Evolutionary conservation across 1,284 basidiomycete species (phyloP).

Genomic region (Papiliotrema nemorosa): DNA sequence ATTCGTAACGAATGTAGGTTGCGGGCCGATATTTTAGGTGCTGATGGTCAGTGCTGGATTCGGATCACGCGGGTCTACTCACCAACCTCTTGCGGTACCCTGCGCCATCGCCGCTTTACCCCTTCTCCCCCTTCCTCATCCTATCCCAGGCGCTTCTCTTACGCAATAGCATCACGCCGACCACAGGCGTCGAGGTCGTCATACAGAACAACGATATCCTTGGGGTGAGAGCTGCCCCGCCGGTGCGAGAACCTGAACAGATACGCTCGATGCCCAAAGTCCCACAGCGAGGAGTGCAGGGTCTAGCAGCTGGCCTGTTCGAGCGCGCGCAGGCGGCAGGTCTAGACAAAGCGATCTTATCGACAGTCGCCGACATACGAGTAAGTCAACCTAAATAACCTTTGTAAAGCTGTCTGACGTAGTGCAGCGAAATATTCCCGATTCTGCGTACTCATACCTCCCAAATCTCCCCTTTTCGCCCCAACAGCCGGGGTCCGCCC

Average conservation of each 20-base stretch:
- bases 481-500: constrained; percentile 8
- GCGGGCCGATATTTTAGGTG: not conserved
- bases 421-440: constrained; percentile 72
- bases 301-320: constrained; percentile 45
- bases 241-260: constrained; percentile 5
- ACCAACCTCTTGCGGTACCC: constrained; percentile 82
- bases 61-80: constrained; percentile 78
- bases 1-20: constrained; percentile 75
- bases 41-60: constrained; percentile 62
- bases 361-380: constrained; percentile 44
- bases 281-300: constrained; percentile 26
- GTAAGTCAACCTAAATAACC: constrained; percentile 19
- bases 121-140: constrained; percentile 58
- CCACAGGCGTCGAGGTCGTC: constrained; percentile 68
- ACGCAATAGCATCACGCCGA: constrained; percentile 66
- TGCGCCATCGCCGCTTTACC: constrained; percentile 43
- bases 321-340: constrained; percentile 49
- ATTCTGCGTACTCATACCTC: constrained; percentile 50
- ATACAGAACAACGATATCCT: constrained; percentile 76
- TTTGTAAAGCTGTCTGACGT: not conserved
- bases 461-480: constrained; percentile 41
- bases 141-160: constrained; percentile 76
- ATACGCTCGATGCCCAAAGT: not conserved
- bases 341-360: constrained; percentile 46
- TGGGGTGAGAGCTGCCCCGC: constrained; percentile 55